Percentiles rank a stretch among this genome's conserved stretches.
These are phyloP conservation scores for Umbelopsis isabellina DNA, from an alignment of 192 early-diverging fungal genomes.

Conservation along the genomic window DNA sequence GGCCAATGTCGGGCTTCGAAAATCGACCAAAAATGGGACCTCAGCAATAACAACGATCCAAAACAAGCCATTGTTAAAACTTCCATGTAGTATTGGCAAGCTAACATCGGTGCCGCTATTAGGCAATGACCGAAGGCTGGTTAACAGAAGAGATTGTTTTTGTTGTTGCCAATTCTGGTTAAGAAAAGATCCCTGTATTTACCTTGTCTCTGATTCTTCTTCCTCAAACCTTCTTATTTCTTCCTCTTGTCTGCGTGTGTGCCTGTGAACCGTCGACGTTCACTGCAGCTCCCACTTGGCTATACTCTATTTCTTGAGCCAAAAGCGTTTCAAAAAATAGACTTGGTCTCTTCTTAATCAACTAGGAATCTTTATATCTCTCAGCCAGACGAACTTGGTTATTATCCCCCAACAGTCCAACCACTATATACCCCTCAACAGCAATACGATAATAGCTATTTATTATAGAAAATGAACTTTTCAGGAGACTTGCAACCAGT, in stretches of 20 bases:
- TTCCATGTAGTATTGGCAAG: not conserved
- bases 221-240: not conserved
- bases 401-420: not conserved
- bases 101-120: conserved; percentile 14
- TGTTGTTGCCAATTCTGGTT: conserved; percentile 18
- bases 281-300: too few species aligned
- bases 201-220: not conserved
- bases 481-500: not conserved
- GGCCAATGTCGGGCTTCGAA: conserved; percentile 6
- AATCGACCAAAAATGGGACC: not conserved
- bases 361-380: too few species aligned
- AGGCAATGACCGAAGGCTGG: conserved; percentile 13
- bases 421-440: conserved; percentile 12
- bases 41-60: conserved; percentile 13
- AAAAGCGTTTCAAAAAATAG: too few species aligned
- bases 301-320: too few species aligned
- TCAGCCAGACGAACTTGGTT: not conserved
- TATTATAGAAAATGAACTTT: conserved; percentile 20
- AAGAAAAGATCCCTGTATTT: not conserved
- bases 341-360: too few species aligned
- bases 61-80: conserved; percentile 15
- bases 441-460: conserved; percentile 6
- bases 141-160: conserved; percentile 11
- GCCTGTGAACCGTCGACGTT: too few species aligned
- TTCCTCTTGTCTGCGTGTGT: not conserved